Conservation (phyloP, 1,284 basidiomycete genomes). For the Trametes sp. region DNA sequence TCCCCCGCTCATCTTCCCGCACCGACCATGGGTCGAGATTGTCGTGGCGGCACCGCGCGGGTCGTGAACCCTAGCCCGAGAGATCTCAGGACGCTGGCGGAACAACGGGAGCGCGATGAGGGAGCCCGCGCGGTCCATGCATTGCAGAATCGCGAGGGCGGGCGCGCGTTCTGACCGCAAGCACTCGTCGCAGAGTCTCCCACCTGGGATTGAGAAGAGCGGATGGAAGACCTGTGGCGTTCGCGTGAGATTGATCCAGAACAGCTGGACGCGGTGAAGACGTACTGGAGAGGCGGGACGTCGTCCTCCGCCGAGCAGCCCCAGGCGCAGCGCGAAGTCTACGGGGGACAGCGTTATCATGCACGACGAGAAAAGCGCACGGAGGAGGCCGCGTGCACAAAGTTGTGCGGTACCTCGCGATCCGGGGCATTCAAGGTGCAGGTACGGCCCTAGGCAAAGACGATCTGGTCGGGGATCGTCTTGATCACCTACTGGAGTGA, state of each 20-base stretch:
- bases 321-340: not conserved
- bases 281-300: not conserved
- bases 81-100: no score
- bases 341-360: not conserved
- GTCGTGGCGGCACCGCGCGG: no score
- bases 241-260: not conserved
- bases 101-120: not conserved
- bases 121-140: not conserved
- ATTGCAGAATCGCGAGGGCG: not conserved
- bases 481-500: not conserved
- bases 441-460: not conserved
- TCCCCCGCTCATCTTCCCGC: no score
- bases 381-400: not conserved
- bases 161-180: not conserved
- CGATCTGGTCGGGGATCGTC: constrained; percentile 2
- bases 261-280: not conserved
- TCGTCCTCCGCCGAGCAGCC: not conserved
- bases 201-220: no score
- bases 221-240: not conserved
- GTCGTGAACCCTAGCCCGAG: no score
- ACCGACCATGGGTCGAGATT: no score
- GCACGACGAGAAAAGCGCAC: not conserved
- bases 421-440: no score
- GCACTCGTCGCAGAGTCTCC: no score
- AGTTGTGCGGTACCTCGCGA: no score